These are phyloP conservation scores for Mortierella sp. DNA, from an alignment of 371 early-diverging fungal species.

Conservation along the genomic window DNA sequence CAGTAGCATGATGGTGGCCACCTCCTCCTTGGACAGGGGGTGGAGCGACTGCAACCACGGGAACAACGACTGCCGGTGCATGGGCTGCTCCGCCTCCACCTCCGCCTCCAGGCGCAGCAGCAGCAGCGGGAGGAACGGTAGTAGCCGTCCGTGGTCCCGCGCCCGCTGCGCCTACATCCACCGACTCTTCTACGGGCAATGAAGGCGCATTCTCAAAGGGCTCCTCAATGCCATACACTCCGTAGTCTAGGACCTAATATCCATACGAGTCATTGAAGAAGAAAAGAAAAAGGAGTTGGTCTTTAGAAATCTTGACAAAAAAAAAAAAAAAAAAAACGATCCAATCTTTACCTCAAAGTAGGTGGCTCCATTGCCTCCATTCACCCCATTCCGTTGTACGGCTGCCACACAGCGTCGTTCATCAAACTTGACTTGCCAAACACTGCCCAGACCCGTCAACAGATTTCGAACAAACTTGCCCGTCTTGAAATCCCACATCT, in stretches of 20 bases:
- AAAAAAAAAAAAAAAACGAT: neutral
- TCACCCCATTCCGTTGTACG: slow-evolving; percentile 68
- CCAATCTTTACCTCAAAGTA: slow-evolving; percentile 58
- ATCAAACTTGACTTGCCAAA: slow-evolving; percentile 95
- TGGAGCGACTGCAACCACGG: neutral
- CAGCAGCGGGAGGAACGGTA: slow-evolving; percentile 12
- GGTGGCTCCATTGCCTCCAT: slow-evolving; percentile 54
- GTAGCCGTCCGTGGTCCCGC: slow-evolving; percentile 11
- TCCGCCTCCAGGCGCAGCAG: slow-evolving; percentile 1
- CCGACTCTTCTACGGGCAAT: slow-evolving; percentile 38
- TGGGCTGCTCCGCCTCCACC: slow-evolving; percentile 5
- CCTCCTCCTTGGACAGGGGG: neutral
- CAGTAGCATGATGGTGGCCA: neutral
- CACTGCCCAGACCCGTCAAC: slow-evolving; percentile 75
- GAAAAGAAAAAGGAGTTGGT: neutral
- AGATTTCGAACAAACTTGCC: slow-evolving; percentile 85
- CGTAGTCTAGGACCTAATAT: slow-evolving; percentile 58
- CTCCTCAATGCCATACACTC: slow-evolving; percentile 60
- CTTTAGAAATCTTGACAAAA: neutral
- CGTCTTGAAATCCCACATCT: slow-evolving; percentile 91
- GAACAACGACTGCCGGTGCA: neutral
- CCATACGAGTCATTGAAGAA: neutral
- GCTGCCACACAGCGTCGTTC: slow-evolving; percentile 88
- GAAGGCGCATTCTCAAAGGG: slow-evolving; percentile 48
- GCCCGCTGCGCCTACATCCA: slow-evolving; percentile 14